Base-by-base conservation (phyloP, 1,284 basidiomycete species). In the Ganoderma multipileum region DNA sequence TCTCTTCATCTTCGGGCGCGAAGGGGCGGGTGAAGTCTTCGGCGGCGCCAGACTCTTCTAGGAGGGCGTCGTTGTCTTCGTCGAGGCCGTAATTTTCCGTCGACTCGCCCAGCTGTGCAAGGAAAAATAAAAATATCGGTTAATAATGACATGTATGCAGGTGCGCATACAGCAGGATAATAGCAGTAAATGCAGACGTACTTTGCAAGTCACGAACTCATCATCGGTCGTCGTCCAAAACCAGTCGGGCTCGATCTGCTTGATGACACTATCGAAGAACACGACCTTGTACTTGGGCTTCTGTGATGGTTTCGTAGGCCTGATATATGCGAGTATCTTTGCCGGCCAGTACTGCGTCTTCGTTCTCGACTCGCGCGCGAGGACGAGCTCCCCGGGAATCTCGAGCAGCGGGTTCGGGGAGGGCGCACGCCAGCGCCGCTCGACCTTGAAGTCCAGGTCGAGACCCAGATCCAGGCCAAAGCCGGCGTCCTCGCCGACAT, bases 311-410 rank as follows among this genome's bases (percentile, higher is more conserved):
- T 79, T 80, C 52, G 73, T 76, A 6, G 88, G 83, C n/a, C 83
- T 81, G 30, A 87, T 68, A 73, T 89, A 91, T 2, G 74, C 80
- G n/a, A 88, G 74, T 57, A 93, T 79, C 75, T 82, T 80, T 2
- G 89, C 91, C 7, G 91, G 90, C 91, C 91, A 93, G 73, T 88
- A 90, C 28, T 78, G 71, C 1, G 77, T 78, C n/a, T 71, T 72
- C 12, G 72, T 74, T 62, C 74, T 80, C 28, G 79, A 81, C 44
- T 86, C 86, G 54, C 81, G 77, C 12, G 89, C 88, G 12, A 92
- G 79, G 2, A 93, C 79, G 1, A 87, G 78, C 76, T 93, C 91
- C 1, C 91, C 91, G 3, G 91, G 90, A 54, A 92, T 86, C 14
- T 84, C 78, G 23, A 91, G 80, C 2, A 81, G 77, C 3, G 80